Conservation (phyloP, 2,329 filamentous ascomycete species). For the Magnaporthiopsis poae region DNA sequence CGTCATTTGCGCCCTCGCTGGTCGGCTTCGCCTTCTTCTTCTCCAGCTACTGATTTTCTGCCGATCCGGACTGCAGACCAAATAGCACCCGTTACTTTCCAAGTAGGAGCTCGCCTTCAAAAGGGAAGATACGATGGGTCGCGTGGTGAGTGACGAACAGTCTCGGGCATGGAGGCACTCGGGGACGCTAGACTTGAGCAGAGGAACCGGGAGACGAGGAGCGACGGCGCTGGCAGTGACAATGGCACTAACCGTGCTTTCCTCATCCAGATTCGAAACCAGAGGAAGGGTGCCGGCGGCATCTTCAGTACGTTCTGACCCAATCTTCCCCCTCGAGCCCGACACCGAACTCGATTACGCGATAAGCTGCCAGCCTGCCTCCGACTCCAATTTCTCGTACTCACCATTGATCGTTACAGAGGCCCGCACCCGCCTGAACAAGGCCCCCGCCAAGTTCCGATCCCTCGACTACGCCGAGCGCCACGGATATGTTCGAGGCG, state of each 20-base stretch:
- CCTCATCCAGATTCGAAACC: slow-evolving; percentile 46
- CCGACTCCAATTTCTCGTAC: background rate
- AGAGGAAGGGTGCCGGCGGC: slow-evolving; percentile 51
- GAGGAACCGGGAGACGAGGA: too few species aligned
- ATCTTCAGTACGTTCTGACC: slow-evolving; percentile 35
- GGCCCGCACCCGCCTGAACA: slow-evolving; percentile 69
- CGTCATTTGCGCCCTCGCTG: background rate
- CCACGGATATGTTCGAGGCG: slow-evolving; percentile 94
- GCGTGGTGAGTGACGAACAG: slow-evolving; percentile 31
- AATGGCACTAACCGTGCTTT: background rate
- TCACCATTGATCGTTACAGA: background rate
- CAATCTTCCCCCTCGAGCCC: slow-evolving; percentile 8
- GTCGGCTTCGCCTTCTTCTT: slow-evolving; percentile 1
- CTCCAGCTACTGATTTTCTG: slow-evolving; percentile 4
- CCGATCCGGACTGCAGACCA: slow-evolving; percentile 4
- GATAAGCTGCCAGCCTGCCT: background rate
- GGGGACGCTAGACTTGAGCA: background rate
- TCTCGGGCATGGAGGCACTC: background rate
- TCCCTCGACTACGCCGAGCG: slow-evolving; percentile 92
- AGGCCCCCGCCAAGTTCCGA: slow-evolving; percentile 86
- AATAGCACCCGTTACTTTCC: slow-evolving; percentile 7
- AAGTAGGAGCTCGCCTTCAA: slow-evolving; percentile 7
- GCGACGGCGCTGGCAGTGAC: background rate
- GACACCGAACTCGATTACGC: slow-evolving; percentile 3
- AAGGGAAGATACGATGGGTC: slow-evolving; percentile 39